phyloP scores from a whole-genome alignment of 1,139 yeast genomes.

The Chernovozyma sophiae-reginae region DNA sequence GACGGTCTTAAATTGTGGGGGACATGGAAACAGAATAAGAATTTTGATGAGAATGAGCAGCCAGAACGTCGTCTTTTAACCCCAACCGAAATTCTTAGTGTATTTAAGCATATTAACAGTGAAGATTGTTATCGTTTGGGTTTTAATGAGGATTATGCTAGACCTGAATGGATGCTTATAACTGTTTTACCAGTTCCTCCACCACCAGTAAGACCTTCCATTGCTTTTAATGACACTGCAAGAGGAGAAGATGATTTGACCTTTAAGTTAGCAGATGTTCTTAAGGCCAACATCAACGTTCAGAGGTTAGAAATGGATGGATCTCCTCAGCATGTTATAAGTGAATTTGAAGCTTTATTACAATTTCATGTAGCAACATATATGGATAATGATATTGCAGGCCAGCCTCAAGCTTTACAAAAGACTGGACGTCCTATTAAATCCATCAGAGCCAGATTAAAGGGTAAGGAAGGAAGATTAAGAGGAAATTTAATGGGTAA shows the following conservation, averaged over 20 bases:
- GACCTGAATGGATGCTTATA: slow-evolving; percentile 98
- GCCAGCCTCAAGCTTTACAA: slow-evolving; percentile 98
- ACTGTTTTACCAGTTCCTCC: slow-evolving; percentile 99
- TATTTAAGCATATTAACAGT: slow-evolving; percentile 84
- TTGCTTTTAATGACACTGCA: slow-evolving; percentile 97
- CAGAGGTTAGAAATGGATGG: slow-evolving; percentile 97
- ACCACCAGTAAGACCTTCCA: slow-evolving; percentile 98
- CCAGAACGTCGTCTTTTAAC: slow-evolving; percentile 89
- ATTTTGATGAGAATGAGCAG: slow-evolving; percentile 74
- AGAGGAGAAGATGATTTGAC: slow-evolving; percentile 99
- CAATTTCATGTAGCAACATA: slow-evolving; percentile 99
- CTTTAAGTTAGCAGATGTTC: slow-evolving; percentile 91
- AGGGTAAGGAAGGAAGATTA: slow-evolving; percentile 98
- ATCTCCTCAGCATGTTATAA: slow-evolving; percentile 96
- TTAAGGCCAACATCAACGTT: slow-evolving; percentile 93
- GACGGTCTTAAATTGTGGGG: slow-evolving; percentile 97
- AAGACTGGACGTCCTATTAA: slow-evolving; percentile 98
- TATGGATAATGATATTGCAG: slow-evolving; percentile 99
- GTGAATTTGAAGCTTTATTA: slow-evolving; percentile 90
- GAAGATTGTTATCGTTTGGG: slow-evolving; percentile 84
- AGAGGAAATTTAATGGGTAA: slow-evolving; percentile 99
- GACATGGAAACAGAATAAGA: slow-evolving; percentile 90
- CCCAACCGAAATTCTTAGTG: slow-evolving; percentile 85
- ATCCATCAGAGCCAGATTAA: slow-evolving; percentile 95
- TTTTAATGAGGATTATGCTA: slow-evolving; percentile 90